phyloP scores from a whole-genome alignment of 805 yeast species.

The Cyberlindnera lachancei region DNA sequence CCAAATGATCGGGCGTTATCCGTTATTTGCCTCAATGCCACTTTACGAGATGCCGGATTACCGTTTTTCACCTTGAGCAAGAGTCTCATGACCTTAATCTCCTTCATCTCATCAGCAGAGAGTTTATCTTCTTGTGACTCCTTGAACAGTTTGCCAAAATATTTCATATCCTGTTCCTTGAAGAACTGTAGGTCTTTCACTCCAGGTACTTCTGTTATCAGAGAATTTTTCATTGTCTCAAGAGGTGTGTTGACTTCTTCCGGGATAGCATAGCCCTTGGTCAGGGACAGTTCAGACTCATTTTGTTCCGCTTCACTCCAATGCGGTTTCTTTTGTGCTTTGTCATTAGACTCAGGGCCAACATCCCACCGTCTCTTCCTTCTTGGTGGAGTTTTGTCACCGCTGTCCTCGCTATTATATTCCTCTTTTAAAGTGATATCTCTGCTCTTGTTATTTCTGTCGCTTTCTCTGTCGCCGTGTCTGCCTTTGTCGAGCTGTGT shows the following conservation, averaged over 20 bases:
- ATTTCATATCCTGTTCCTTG: slow-evolving; percentile 62
- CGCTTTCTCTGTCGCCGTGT: slow-evolving; percentile 27
- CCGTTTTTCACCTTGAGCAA: slow-evolving; percentile 76
- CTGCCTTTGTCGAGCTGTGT: slow-evolving; percentile 35
- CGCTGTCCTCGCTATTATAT: slow-evolving; percentile 3
- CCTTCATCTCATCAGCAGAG: slow-evolving; percentile 47
- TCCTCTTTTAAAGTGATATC: slow-evolving; percentile 1
- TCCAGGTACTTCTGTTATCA: slow-evolving; percentile 55
- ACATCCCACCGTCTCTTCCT: slow-evolving; percentile 21
- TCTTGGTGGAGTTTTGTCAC: slow-evolving; percentile 23
- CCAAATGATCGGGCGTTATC: slow-evolving; percentile 62
- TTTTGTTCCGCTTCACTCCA: slow-evolving; percentile 13
- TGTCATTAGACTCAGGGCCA: slow-evolving; percentile 5
- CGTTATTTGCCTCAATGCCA: slow-evolving; percentile 57
- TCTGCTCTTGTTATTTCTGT: slow-evolving; percentile 4
- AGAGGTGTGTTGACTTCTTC: slow-evolving; percentile 31
- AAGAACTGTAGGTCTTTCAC: slow-evolving; percentile 59
- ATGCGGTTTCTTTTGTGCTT: slow-evolving; percentile 9
- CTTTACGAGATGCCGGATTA: slow-evolving; percentile 55
- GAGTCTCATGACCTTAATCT: slow-evolving; percentile 52
- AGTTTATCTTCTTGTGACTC: slow-evolving; percentile 26
- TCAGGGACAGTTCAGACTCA: neutral
- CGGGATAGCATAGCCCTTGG: slow-evolving; percentile 42
- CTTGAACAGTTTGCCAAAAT: slow-evolving; percentile 55
- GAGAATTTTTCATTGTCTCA: slow-evolving; percentile 26